A percentile compares a stretch with the other conserved stretches of the same genome.
These are phyloP conservation scores for Hymenoscyphus occultus DNA, from an alignment of 2,329 filamentous ascomycete genomes.

Conservation along the genomic window DNA sequence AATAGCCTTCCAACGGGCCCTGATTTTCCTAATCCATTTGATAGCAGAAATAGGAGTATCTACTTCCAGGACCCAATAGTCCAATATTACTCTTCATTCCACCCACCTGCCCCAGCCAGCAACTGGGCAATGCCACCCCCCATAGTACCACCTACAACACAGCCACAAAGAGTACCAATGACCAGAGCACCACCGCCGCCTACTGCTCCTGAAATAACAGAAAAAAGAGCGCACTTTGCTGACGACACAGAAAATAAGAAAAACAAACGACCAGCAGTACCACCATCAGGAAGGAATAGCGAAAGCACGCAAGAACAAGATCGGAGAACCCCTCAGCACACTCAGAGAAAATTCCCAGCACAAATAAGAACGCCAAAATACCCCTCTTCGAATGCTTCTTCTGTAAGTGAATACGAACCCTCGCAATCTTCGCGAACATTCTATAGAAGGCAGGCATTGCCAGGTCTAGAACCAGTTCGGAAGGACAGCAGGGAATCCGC, in stretches of 20 bases:
- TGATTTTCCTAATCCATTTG: not conserved
- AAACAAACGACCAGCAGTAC: not conserved
- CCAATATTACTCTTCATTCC: not conserved
- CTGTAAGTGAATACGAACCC: not conserved
- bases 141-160: too few relatives aligned
- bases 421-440: not conserved
- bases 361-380: not conserved
- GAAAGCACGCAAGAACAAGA: not conserved
- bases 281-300: not conserved
- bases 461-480: not conserved
- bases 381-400: not conserved
- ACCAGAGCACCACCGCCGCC: not conserved
- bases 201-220: not conserved
- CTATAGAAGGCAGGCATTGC: not conserved
- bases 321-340: not conserved
- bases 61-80: not conserved
- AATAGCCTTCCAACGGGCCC: not conserved
- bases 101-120: not conserved
- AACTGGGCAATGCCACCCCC: not conserved
- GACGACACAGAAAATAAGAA: not conserved
- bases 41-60: not conserved
- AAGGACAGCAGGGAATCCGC: not conserved
- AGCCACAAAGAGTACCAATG: too few relatives aligned
- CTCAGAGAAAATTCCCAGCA: not conserved
- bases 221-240: not conserved